phyloP scores from a whole-genome alignment of 1,139 yeast species.

The Yamadazyma jaroonii region DNA sequence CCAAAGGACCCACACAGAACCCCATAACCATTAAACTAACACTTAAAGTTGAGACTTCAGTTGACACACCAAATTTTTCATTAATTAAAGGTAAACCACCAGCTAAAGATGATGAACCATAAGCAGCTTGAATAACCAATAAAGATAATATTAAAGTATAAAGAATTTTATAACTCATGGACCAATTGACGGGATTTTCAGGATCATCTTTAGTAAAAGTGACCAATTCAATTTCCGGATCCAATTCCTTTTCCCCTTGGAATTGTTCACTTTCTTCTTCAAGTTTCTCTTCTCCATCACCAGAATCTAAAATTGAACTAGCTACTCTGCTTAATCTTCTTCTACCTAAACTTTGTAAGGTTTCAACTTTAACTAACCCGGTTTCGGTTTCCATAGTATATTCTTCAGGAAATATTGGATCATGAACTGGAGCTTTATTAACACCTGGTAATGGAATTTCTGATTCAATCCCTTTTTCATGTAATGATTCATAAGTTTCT shows the following conservation, averaged over 20 bases:
- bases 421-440: slow-evolving; percentile 59
- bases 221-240: slow-evolving; percentile 75
- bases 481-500: slow-evolving; percentile 69
- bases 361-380: slow-evolving; percentile 77
- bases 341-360: slow-evolving; percentile 69
- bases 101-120: slow-evolving; percentile 87
- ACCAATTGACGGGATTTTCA: slow-evolving; percentile 88
- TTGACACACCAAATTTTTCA: slow-evolving; percentile 62
- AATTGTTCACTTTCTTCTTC: slow-evolving; percentile 14
- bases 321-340: slow-evolving; percentile 24
- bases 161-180: slow-evolving; percentile 52
- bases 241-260: slow-evolving; percentile 29
- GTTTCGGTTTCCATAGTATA: slow-evolving; percentile 83
- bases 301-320: background rate
- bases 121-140: slow-evolving; percentile 82
- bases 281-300: slow-evolving; percentile 3
- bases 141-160: slow-evolving; percentile 66
- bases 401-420: slow-evolving; percentile 87
- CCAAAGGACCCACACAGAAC: slow-evolving; percentile 79
- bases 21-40: slow-evolving; percentile 90
- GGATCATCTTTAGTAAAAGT: slow-evolving; percentile 77
- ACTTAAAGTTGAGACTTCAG: slow-evolving; percentile 75
- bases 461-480: slow-evolving; percentile 56
- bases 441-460: slow-evolving; percentile 54
- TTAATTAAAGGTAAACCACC: slow-evolving; percentile 71